Base-by-base conservation (phyloP, 2,329 filamentous ascomycete genomes). In the Apiospora aurea region DNA sequence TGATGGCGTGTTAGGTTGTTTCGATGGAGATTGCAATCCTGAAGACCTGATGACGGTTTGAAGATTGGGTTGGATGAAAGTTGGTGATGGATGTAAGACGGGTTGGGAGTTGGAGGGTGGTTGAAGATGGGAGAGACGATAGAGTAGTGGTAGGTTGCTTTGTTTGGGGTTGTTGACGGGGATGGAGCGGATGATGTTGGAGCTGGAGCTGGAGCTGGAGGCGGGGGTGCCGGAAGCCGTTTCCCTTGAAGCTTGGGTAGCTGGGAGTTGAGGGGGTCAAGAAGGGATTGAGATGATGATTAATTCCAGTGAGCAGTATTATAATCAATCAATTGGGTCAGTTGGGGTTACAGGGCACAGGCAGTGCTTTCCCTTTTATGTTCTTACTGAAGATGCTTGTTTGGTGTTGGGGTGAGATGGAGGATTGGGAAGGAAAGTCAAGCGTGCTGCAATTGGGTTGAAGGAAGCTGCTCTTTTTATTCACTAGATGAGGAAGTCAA, bases 121-220 rank as follows among this genome's bases (percentile, higher is more conserved):
- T 41, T 21, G 26, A 57, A 57, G 51, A 57, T 34, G 51, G 29
- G 29, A 53, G 29, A 38, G n/a, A 46, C 29, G 13, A 46, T 18
- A 67, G 53, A 34, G 53, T 29, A 61, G 57, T 34, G 18, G 24
- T 6, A 41, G 66, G 66, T 46, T 64, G 34, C 34, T 64, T 64
- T 64, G 66, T 68, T 68, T 46, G 66, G 66, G 66, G 66, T 44
- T 46, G 66, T 46, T 68, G 66, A 68, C 21, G 41, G 66, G 64
- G 38, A 67, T 67, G 64, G 66, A 44, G 29, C 44, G 66, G n/a
- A 44, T 46, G 66, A 68, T 34, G 41, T 29, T 44, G 66, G 66
- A 46, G 66, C 41, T 44, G 41, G 66, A 46, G 66, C 41, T 44
- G 41, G 66, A 67, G 64, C 2, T 67, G n/a, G 43, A 67, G 24